phyloP scores from a whole-genome alignment of 805 yeast genomes.

The Yarrowia bubula region DNA sequence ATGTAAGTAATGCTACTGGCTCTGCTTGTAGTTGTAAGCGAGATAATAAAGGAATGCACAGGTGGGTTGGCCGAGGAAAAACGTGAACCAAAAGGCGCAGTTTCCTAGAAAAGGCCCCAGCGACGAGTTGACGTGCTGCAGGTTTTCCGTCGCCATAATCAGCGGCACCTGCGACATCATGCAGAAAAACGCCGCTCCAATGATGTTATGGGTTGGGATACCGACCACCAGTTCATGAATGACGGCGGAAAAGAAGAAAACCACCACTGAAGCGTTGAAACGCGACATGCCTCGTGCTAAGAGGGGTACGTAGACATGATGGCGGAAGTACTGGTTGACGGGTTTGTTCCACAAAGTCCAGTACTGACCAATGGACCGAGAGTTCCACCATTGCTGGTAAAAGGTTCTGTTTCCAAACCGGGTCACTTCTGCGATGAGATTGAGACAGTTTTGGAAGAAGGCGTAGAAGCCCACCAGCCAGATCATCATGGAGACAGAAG shows the following conservation, averaged over 20 bases:
- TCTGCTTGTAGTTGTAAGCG: constrained; percentile 42
- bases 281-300: constrained; percentile 40
- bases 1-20: constrained; percentile 29
- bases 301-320: constrained; percentile 46
- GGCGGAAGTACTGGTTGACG: constrained; percentile 44
- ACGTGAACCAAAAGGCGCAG: constrained; percentile 48
- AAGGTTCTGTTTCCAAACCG: constrained; percentile 48
- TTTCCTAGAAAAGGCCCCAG: constrained; percentile 41
- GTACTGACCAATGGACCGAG: constrained; percentile 48
- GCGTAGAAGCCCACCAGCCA: constrained; percentile 47
- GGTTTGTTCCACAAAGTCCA: constrained; percentile 51
- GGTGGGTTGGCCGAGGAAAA: constrained; percentile 48
- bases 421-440: constrained; percentile 46
- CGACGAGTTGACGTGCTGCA: constrained; percentile 43
- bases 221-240: constrained; percentile 50
- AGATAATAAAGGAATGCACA: constrained; percentile 47
- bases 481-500: constrained; percentile 44
- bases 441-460: constrained; percentile 45
- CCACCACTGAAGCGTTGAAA: constrained; percentile 39
- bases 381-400: constrained; percentile 52
- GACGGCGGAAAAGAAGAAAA: constrained; percentile 46
- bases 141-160: constrained; percentile 44
- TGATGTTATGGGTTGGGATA: constrained; percentile 47
- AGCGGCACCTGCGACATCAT: constrained; percentile 48
- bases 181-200: constrained; percentile 47